Percentiles rank a stretch among this genome's conserved stretches.
These are phyloP conservation scores for Venturia pyrina DNA, from an alignment of 2,329 filamentous ascomycete genomes.

Conservation along the genomic window DNA sequence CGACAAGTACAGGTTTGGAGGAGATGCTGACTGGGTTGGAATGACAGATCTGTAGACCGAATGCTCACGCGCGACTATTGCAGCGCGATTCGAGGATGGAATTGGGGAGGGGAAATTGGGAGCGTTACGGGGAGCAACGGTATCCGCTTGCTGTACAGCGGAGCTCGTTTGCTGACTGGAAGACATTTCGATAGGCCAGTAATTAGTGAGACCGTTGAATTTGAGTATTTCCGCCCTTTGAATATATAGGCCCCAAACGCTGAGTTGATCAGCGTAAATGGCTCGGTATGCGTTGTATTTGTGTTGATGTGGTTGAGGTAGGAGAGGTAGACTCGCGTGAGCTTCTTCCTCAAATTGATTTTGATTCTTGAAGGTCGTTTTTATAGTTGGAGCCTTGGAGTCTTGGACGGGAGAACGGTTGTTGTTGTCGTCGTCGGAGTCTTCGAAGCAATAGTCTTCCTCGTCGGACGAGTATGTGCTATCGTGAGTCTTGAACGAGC, in stretches of 20 bases:
- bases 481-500: slow-evolving; percentile 22
- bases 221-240: slow-evolving; percentile 49
- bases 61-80: not conserved
- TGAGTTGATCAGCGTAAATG: slow-evolving; percentile 48
- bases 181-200: slow-evolving; percentile 14
- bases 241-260: slow-evolving; percentile 47
- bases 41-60: not conserved
- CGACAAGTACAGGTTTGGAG: not conserved
- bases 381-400: slow-evolving; percentile 28
- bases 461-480: slow-evolving; percentile 5
- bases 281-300: slow-evolving; percentile 44
- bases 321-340: slow-evolving; percentile 34
- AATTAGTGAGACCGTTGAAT: slow-evolving; percentile 36
- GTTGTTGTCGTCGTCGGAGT: slow-evolving; percentile 9
- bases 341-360: slow-evolving; percentile 45
- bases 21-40: not conserved
- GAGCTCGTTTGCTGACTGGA: not conserved
- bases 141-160: not conserved
- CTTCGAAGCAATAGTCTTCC: slow-evolving; percentile 3
- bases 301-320: slow-evolving; percentile 38
- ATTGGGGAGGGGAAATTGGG: not conserved
- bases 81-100: not conserved
- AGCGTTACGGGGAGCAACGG: not conserved
- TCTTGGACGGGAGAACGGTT: slow-evolving; percentile 3
- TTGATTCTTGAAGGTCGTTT: slow-evolving; percentile 46